phyloP scores from a whole-genome alignment of 306 rosid genomes.

The Hippophae gyantsensis region DNA sequence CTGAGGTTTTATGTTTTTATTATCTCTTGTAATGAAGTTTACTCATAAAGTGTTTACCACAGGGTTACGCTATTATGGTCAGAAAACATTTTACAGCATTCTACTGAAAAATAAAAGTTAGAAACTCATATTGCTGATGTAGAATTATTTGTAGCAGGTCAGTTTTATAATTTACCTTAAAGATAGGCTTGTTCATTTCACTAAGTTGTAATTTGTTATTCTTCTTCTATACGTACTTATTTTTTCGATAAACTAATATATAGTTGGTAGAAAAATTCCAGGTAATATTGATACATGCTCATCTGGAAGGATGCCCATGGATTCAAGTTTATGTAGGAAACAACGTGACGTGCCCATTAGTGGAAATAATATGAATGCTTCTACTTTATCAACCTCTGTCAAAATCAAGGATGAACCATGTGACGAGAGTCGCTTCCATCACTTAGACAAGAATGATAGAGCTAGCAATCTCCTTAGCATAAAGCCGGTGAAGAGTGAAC shows the following conservation, averaged over 20 bases:
- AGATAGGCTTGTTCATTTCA: conserved; percentile 12
- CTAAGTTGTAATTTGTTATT: conserved; percentile 17
- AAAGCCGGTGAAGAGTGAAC: conserved; percentile 42
- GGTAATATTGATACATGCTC: conserved; percentile 19
- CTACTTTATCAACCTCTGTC: conserved; percentile 25
- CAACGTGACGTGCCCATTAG: conserved; percentile 21
- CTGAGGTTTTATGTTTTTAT: neutral
- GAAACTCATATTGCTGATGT: conserved; percentile 18
- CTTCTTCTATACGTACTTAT: conserved; percentile 11
- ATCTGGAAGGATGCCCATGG: conserved; percentile 20
- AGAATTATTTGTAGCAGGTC: conserved; percentile 11
- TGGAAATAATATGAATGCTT: conserved; percentile 20
- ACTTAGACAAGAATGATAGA: conserved; percentile 20
- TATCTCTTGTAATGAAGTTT: conserved; percentile 3
- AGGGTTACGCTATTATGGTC: conserved; percentile 29
- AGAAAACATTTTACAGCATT: conserved; percentile 19
- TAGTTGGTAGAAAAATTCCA: conserved; percentile 11
- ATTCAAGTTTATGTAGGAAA: conserved; percentile 32
- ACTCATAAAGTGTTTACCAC: conserved; percentile 18
- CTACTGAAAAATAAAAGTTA: conserved; percentile 21
- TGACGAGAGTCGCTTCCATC: conserved; percentile 26
- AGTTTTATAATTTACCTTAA: conserved; percentile 9
- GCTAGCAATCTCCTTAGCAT: conserved; percentile 24
- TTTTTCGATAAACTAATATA: conserved; percentile 14
- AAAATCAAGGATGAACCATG: conserved; percentile 63